phyloP scores from a whole-genome alignment of 1,139 yeast species.

The Magnusiomyces fungicola region DNA sequence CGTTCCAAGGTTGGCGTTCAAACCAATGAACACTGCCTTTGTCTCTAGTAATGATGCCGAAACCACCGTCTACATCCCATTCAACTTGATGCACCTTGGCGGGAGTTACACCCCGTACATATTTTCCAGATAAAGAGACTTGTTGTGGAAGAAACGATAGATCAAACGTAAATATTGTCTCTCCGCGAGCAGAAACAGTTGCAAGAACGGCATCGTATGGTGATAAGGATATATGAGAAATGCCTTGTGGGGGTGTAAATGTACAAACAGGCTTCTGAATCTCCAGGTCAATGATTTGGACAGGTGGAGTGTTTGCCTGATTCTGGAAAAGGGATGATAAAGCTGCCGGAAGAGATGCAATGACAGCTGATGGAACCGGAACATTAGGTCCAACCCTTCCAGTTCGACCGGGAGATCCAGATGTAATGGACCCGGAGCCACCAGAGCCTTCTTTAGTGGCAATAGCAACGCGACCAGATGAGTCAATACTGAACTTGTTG shows the following conservation, averaged over 20 bases:
- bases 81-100: constrained; percentile 45
- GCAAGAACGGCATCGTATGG: constrained; percentile 56
- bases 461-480: constrained; percentile 8
- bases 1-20: constrained; percentile 23
- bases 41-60: constrained; percentile 49
- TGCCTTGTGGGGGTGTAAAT: constrained; percentile 56
- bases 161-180: constrained; percentile 59
- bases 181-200: constrained; percentile 55
- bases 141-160: constrained; percentile 46
- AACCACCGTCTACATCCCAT: constrained; percentile 46
- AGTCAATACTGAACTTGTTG: constrained; percentile 7
- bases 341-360: constrained; percentile 9
- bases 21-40: constrained; percentile 65
- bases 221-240: constrained; percentile 53
- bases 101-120: constrained; percentile 57
- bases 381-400: background rate
- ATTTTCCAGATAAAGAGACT: constrained; percentile 51
- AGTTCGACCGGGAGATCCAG: background rate
- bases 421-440: background rate
- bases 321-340: constrained; percentile 18
- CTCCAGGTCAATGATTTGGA: constrained; percentile 41
- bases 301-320: constrained; percentile 14
- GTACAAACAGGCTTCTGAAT: constrained; percentile 42
- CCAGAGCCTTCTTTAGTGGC: background rate
- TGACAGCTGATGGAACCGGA: constrained; percentile 1